Base-by-base conservation (phyloP, 345 rosid genomes). In the Orychophragmus violaceus region DNA sequence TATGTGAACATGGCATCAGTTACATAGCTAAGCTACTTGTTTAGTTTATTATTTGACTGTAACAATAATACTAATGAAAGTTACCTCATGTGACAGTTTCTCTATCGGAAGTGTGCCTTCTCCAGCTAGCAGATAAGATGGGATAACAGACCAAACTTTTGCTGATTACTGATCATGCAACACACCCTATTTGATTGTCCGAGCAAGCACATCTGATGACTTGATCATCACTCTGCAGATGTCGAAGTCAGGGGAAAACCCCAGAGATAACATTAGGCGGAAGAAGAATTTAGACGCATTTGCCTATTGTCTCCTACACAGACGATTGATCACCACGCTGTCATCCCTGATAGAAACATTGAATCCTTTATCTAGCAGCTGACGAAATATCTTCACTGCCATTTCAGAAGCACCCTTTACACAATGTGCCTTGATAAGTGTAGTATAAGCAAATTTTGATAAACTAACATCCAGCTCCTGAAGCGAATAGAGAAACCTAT, bases 361-460 rank as follows among this genome's bases (percentile, higher is more conserved):
- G 36, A 80, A 82, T 37, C 86, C 87, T 59, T 74, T 77, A 54
- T 82, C 85, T 68, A 84, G 54, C 85, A 90, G 77, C 69, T 80
- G 81, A 70, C 2, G 5, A 44, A 90, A 88, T 50, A 75, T 74
- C 28, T 42, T 19, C 33, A 56, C 59, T 19, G 82, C 89, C 32
- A 21, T 72, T 60, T 67, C 44, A 16, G 76, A 82, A 74, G 83
- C 83, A 45, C 95, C 95, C 70, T 83, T 88, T 23, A 60, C 84
- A 62, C 95, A 88, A 72, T 88, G 90, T 62, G 86, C 93, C 75
- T 84, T 90, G 68, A 90, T 76, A 62, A 88, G 28, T 48, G 87
- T 81, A 54, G 84, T 80, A 65, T 82, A 88, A 67, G 91, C 84
- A 74, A 78, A 70, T 64, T 84, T 88, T 11, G 79, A 69, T 64